Evolutionary conservation across 164 flowering plant genomes (phyloP), one percentile per base, ranked within the genome.

Genomic region (Cinnamomum micranthum): DNA sequence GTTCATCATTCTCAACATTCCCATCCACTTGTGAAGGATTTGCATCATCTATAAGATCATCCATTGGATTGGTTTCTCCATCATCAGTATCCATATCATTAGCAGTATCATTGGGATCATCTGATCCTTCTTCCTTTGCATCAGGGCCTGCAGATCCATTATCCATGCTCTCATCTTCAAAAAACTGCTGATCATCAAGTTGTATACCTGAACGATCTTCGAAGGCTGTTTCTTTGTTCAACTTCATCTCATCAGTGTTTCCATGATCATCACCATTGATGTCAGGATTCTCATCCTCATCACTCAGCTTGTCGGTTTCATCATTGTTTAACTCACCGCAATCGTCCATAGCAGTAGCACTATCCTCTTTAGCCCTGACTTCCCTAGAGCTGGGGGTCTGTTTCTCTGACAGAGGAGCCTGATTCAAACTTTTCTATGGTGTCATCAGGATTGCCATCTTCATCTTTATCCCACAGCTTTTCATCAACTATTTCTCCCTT

Each of bases 291-390:
- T 75, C 84, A 69, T 35, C 80, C 59, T 81, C 81, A 59, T 81
- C 79, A 9, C 79, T 69, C 35, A 72, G 23, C 50, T 81, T 74
- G 17, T 81, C 76, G 74, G 65, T 50, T 62, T 85, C 85, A 70
- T 86, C 87, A 50, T 73, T 72, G 71, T 84, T 79, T 17, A 62
- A 67, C 27, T 88, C 89, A 55, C 76, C 84, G 62, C 79, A 71
- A 50, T 88, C 94, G 80, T 85, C 85, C 62, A 51, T 69, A 92
- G 68, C 33, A 76, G 65, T 50, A 50, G 77, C 73, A 71, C 76
- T 60, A 74, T 92, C 96, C 63, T 95, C 97, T 83, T 87, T 96
- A 65, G 89, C 99, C 81, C 97, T 85, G n/a, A 96, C 84, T 86
- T 94, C 97, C 73, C 85, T 80, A 68, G 35, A 41, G 76, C 66